Base-by-base conservation (phyloP, 108 stramenopile species). In the Discostella stelligeroides region DNA sequence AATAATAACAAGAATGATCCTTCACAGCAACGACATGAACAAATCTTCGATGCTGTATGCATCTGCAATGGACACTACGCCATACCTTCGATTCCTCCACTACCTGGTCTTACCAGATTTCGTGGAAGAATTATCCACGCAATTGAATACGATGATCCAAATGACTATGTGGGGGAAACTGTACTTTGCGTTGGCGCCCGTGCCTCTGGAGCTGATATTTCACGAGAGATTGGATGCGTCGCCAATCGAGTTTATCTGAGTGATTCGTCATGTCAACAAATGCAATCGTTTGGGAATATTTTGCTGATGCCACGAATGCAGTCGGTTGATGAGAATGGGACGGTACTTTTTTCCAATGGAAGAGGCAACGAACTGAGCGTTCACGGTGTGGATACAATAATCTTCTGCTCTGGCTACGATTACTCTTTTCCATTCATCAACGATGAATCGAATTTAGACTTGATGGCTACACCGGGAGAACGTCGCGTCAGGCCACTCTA, bases 21-120 rank as follows among this genome's bases (percentile, higher is more conserved):
- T n/a, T n/a, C n/a, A n/a, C n/a, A n/a, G n/a, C n/a, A n/a, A n/a
- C n/a, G n/a, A n/a, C 66, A 54, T 20, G 42, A 60, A 38, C 82
- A 83, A 64, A 68, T 72, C 15, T 97, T 95, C 66, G 96, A 98
- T 64, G 88, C 81, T 18, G 93, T 98, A 6, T 81, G 80, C 62
- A 74, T 98, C 42, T 92, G 91, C 80, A 98, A 95, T 69, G 97
- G 97, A 14, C 97, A 98, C 67, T 98, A 89, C 72, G 73, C 83
- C 27, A 39, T 43, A 37, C 90, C 96, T 7, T 84, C 83, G 12
- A 45, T 43, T 4, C 94, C 97, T 21, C 11, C 9, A 0, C 60
- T 90, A 13, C 75, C 60, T 14, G 96, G 95, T 13, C 27, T 94
- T 20, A 61, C 79, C 13, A 63, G 62, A 27, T 94, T 90, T 50